These are phyloP conservation scores for Aspergillus japonicus DNA, from an alignment of 2,329 filamentous ascomycete genomes.

Conservation along the genomic window DNA sequence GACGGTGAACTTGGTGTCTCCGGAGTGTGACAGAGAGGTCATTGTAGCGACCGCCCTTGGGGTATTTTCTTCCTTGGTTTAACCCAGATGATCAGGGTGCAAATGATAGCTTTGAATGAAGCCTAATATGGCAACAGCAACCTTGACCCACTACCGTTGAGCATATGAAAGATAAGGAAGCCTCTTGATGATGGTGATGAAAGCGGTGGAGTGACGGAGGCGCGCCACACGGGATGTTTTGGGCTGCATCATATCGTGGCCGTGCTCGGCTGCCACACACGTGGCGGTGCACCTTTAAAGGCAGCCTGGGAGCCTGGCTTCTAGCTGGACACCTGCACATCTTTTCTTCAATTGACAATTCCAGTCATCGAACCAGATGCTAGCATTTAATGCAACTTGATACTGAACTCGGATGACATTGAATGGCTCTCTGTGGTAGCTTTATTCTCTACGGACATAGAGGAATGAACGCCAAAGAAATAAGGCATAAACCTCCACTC, in stretches of 20 bases:
- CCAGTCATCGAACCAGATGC: rapidly evolving
- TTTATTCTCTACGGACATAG: too few species aligned
- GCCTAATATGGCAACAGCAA: not conserved
- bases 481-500: too few species aligned
- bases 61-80: too few species aligned
- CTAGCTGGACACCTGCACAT: too few species aligned
- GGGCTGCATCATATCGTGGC: not conserved
- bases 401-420: too few species aligned
- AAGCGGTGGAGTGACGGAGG: not conserved
- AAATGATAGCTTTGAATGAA: not conserved
- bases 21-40: constrained; percentile 16
- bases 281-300: not conserved
- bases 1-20: constrained; percentile 59
- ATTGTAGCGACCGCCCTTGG: not conserved
- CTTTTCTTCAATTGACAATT: too few species aligned
- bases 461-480: too few species aligned
- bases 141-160: not conserved
- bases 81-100: too few species aligned
- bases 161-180: not conserved
- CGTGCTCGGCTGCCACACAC: not conserved
- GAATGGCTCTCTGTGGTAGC: too few species aligned
- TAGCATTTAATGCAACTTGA: too few species aligned
- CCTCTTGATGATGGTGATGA: not conserved
- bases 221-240: not conserved
- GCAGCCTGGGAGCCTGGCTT: too few species aligned